Conservation (phyloP, 768 basidiomycete species). For the Hemileccinum rubropunctum region DNA sequence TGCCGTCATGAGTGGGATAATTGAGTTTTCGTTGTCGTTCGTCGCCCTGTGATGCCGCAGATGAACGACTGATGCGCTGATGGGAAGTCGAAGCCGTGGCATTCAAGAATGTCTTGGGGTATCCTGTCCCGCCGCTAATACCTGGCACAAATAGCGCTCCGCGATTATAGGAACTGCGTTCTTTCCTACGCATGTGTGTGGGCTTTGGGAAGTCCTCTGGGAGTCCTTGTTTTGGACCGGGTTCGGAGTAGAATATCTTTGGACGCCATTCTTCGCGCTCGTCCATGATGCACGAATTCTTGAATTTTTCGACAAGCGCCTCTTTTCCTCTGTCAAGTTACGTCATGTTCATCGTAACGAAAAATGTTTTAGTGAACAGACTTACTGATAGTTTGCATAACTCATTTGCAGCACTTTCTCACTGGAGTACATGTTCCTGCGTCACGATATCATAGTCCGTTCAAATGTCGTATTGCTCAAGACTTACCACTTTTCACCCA, state of each 20-base stretch:
- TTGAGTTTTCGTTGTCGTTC: constrained; percentile 26
- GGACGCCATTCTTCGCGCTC: constrained; percentile 81
- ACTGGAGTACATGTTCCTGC: constrained; percentile 88
- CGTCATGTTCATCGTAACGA: constrained; percentile 5
- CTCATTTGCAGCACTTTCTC: constrained; percentile 91
- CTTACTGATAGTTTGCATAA: constrained; percentile 90
- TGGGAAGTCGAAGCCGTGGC: constrained; percentile 14
- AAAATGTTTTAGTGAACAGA: constrained; percentile 12
- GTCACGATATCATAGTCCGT: constrained; percentile 2
- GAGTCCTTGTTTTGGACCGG: constrained; percentile 68
- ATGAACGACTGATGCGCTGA: constrained; percentile 17
- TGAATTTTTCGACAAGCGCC: constrained; percentile 88
- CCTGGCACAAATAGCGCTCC: constrained; percentile 67
- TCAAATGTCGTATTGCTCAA: neutral
- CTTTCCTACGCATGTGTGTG: constrained; percentile 77
- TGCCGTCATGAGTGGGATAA: constrained; percentile 7
- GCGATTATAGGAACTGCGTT: constrained; percentile 77
- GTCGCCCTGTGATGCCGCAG: constrained; percentile 13
- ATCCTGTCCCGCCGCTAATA: constrained; percentile 21
- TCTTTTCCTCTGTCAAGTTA: constrained; percentile 68
- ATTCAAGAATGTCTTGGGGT: constrained; percentile 30
- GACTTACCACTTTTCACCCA: constrained; percentile 79
- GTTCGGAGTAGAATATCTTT: constrained; percentile 75
- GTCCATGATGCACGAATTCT: constrained; percentile 89
- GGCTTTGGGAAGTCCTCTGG: constrained; percentile 81